Percentiles rank a stretch among this genome's conserved stretches.
phyloP scores from a whole-genome alignment of 257 asterid genomes.

The Solanum tacnaense region DNA sequence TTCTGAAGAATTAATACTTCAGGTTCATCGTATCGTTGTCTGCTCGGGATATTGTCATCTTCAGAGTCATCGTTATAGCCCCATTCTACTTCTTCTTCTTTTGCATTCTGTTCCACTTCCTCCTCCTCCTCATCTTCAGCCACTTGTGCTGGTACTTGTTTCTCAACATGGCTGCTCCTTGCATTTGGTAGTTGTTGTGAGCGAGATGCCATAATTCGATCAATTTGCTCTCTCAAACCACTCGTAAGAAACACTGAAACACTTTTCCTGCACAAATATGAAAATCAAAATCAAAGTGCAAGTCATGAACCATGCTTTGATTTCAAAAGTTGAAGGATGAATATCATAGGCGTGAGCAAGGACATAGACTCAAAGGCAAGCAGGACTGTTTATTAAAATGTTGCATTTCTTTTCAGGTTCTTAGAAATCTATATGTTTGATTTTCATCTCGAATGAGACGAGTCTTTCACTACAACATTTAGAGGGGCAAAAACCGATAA shows the following conservation, averaged over 20 bases:
- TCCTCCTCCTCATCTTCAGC: neutral
- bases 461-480: neutral
- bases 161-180: neutral
- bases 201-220: constrained; percentile 50
- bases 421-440: neutral
- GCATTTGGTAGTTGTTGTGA: constrained; percentile 19
- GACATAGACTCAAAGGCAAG: neutral
- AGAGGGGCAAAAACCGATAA: neutral
- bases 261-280: constrained; percentile 40
- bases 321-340: neutral
- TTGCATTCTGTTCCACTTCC: neutral
- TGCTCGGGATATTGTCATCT: constrained; percentile 29
- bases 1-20: constrained; percentile 22
- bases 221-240: constrained; percentile 50
- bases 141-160: neutral
- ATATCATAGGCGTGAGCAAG: neutral
- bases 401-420: neutral
- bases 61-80: constrained; percentile 20
- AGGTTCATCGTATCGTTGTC: constrained; percentile 14
- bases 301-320: neutral
- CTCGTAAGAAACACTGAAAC: constrained; percentile 73
- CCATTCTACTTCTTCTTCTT: neutral
- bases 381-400: neutral
- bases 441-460: neutral
- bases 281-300: neutral